phyloP scores from a whole-genome alignment of 805 yeast genomes.

The Wickerhamomyces rabaulensis region DNA sequence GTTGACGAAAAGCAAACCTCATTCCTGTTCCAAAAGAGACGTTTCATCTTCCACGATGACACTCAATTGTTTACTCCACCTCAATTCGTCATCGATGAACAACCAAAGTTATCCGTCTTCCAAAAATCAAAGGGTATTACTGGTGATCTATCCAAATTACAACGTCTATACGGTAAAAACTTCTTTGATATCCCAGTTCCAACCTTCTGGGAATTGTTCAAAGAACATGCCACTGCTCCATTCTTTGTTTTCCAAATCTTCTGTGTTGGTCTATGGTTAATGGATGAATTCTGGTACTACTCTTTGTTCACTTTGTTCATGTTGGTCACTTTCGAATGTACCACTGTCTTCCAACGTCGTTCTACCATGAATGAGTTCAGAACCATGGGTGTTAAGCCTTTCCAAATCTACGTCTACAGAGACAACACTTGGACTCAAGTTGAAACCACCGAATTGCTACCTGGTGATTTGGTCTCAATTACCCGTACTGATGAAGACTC shows the following conservation, averaged over 20 bases:
- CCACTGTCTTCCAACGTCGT: conserved; percentile 94
- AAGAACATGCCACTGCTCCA: conserved; percentile 98
- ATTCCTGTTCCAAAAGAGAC: conserved; percentile 87
- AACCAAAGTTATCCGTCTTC: conserved; percentile 51
- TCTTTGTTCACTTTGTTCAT: conserved; percentile 87
- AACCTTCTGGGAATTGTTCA: conserved; percentile 81
- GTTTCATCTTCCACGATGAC: conserved; percentile 65
- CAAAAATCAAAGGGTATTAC: conserved; percentile 51
- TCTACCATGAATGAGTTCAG: conserved; percentile 92
- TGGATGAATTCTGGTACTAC: conserved; percentile 96
- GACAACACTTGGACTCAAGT: conserved; percentile 62
- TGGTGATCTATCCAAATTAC: conserved; percentile 44
- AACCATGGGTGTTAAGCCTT: conserved; percentile 96
- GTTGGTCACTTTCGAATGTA: conserved; percentile 88
- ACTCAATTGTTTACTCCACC: conserved; percentile 71
- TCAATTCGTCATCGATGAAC: conserved; percentile 53
- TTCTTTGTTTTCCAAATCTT: conserved; percentile 95
- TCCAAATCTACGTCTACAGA: conserved; percentile 68
- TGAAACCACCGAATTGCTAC: conserved; percentile 72
- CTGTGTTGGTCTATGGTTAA: conserved; percentile 91
- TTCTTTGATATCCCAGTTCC: conserved; percentile 95
- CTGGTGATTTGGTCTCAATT: conserved; percentile 87
- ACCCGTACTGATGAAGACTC: conserved; percentile 86
- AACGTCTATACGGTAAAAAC: conserved; percentile 74
- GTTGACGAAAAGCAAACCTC: conserved; percentile 60